Evolutionary conservation across 441 rosid genomes (phyloP).

Genomic region (Isatis lusitanica): DNA sequence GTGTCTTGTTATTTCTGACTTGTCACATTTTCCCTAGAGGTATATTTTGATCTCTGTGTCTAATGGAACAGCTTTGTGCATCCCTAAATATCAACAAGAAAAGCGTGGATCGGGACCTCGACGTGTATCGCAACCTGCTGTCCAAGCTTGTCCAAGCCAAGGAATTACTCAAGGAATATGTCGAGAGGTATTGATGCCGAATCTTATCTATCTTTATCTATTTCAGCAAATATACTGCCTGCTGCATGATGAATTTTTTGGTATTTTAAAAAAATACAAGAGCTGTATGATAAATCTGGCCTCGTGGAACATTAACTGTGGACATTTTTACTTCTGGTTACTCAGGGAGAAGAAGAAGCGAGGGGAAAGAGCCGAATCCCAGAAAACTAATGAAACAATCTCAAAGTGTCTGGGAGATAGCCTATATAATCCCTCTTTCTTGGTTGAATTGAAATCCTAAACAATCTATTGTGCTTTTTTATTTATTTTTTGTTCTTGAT

Average conservation of each 20-base stretch:
- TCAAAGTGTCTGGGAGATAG: conserved; percentile 61
- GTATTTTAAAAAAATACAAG: neutral
- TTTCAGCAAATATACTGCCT: neutral
- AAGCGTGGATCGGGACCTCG: conserved; percentile 95
- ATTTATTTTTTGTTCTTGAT: conserved; percentile 2
- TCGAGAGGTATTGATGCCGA: conserved; percentile 62
- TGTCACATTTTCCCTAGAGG: conserved; percentile 1
- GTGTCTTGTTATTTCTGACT: neutral
- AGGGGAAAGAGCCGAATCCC: conserved; percentile 74
- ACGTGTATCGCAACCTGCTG: conserved; percentile 91
- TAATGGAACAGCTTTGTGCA: conserved; percentile 75
- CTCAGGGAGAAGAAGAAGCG: conserved; percentile 92
- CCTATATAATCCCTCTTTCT: conserved; percentile 38
- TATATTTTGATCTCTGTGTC: conserved; percentile 25
- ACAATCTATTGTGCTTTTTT: neutral
- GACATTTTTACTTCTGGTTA: conserved; percentile 8
- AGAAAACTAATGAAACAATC: conserved; percentile 74
- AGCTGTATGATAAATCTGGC: neutral
- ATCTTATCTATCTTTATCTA: conserved; percentile 6
- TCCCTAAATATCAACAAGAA: conserved; percentile 81
- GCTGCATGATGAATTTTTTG: neutral
- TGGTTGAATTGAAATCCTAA: conserved; percentile 17
- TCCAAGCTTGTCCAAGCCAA: conserved; percentile 96
- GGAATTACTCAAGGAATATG: conserved; percentile 89
- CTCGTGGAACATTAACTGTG: conserved; percentile 9